A percentile compares a stretch with the other conserved stretches of the same genome.
Evolutionary conservation across 768 basidiomycete genomes (phyloP).

Genomic region (Lepiota venenata): DNA sequence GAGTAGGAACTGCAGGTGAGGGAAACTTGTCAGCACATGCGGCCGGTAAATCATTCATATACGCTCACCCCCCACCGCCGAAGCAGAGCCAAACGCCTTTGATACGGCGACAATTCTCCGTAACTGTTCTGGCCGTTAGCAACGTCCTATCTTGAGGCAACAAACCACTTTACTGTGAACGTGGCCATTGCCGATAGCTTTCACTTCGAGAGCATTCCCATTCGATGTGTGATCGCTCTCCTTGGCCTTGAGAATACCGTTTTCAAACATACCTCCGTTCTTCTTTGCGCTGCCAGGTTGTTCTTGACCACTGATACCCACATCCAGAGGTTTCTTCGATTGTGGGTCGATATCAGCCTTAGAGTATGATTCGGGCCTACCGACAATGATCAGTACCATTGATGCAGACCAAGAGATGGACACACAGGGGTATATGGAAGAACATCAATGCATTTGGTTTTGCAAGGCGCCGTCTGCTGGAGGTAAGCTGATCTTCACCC

Average conservation of each 20-base stretch:
- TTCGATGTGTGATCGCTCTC: slow-evolving; percentile 64
- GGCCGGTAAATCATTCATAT: background rate
- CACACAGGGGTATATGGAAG: slow-evolving; percentile 94
- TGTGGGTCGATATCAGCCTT: slow-evolving; percentile 61
- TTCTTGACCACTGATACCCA: slow-evolving; percentile 65
- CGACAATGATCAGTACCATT: background rate
- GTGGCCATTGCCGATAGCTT: slow-evolving; percentile 89
- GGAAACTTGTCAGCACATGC: background rate
- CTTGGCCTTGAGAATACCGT: slow-evolving; percentile 67
- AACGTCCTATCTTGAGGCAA: background rate
- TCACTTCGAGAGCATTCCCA: slow-evolving; percentile 62
- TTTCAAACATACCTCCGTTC: slow-evolving; percentile 82
- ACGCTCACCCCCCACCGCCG: slow-evolving; percentile 73
- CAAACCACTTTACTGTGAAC: slow-evolving; percentile 60
- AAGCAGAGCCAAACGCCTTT: slow-evolving; percentile 92
- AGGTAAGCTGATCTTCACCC: slow-evolving; percentile 50
- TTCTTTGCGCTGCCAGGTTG: slow-evolving; percentile 57
- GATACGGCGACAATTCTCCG: slow-evolving; percentile 84
- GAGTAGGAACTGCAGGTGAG: slow-evolving; percentile 62
- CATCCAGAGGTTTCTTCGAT: slow-evolving; percentile 61
- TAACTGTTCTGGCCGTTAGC: slow-evolving; percentile 43
- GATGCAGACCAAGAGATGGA: slow-evolving; percentile 10
- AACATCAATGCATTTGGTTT: slow-evolving; percentile 98
- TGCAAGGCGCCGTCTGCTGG: slow-evolving; percentile 51
- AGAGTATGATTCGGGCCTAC: slow-evolving; percentile 71